Evolutionary conservation across 2,329 filamentous ascomycete species (phyloP), one percentile per base, ranked within the genome.

Genomic region (Aspergillus viridinutans): DNA sequence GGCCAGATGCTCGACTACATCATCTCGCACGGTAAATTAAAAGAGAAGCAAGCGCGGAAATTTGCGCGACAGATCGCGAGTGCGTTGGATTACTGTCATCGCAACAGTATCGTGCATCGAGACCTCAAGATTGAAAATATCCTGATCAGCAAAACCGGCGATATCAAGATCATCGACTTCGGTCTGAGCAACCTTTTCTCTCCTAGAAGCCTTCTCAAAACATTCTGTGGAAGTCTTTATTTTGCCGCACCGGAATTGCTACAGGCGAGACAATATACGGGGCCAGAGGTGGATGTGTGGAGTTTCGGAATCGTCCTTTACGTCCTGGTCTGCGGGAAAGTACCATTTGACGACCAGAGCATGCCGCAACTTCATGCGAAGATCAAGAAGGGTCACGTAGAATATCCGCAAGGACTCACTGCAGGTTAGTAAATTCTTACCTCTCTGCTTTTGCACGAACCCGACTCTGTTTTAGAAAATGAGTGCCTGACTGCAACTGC

Each of bases 1-100:
- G 94, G 94, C 20, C 94, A 99, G 77, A 97, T 99, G 94, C 86
- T 99, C 60, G 94, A 99, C 78, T 99, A 97, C 76, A 99, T 99
- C 74, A 99, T 99, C 71, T 97, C 92, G 3, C 94, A 99, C 70
- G 94, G 93, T 57, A 90, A 95, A 69, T 81, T 99, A 61, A 97
- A 97, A 81, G 94, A 99, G 78, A 97, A 97, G 76, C 93, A 96
- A 76, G 94, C 94, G 8, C 87, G 94, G 68, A 97, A 97, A 74
- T 99, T 99, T 74, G 95, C 91, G 63, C 89, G 94, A 43, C 94
- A 99, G 77, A 97, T 99, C 64, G 92, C 93, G 35, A 97, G 93
- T 71, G 92, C 94, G 32, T 81, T 99, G 56, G 94, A 99, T 74
- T 99, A 97, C 76, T 97, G 92, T 72, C 94, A 99, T 74, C 86